Evolutionary conservation across 2,329 filamentous ascomycete species (phyloP).

Genomic region (Bipolaris zeicola): DNA sequence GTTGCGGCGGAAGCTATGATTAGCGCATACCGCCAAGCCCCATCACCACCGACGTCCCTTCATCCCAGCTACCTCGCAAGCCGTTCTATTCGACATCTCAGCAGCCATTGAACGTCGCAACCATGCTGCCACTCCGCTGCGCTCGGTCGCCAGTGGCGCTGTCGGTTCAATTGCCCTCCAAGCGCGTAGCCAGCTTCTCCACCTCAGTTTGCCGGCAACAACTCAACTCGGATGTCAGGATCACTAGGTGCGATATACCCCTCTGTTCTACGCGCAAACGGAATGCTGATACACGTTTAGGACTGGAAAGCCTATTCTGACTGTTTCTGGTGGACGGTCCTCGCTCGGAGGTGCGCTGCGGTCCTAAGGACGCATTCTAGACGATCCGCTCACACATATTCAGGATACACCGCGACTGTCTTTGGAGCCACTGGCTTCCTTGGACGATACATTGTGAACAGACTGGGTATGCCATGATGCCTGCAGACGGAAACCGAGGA

Average conservation of each 20-base stretch:
- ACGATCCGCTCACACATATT: conserved; percentile 40
- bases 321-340: conserved; percentile 85
- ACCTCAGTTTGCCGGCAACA: conserved; percentile 35
- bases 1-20: conserved; percentile 30
- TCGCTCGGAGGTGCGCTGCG: conserved; percentile 75
- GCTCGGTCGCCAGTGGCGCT: conserved; percentile 47
- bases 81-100: conserved; percentile 36
- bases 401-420: conserved; percentile 93
- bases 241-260: conserved; percentile 62
- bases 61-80: conserved; percentile 29
- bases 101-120: conserved; percentile 48
- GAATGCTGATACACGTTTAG: conserved; percentile 46
- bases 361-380: conserved; percentile 8
- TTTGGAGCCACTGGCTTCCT: conserved; percentile 97
- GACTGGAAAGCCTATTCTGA: conserved; percentile 93
- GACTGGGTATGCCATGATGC: conserved; percentile 67
- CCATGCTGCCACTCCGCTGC: conserved; percentile 50
- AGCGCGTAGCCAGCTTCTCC: conserved; percentile 37
- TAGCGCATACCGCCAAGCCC: conserved; percentile 30
- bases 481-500: neutral
- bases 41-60: conserved; percentile 24
- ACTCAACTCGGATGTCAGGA: conserved; percentile 77
- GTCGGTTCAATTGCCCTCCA: conserved; percentile 38
- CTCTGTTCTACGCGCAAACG: neutral
- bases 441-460: conserved; percentile 96